These are phyloP conservation scores for Aspergillus aculeatinus DNA, from an alignment of 2,329 filamentous ascomycete species.

Conservation along the genomic window DNA sequence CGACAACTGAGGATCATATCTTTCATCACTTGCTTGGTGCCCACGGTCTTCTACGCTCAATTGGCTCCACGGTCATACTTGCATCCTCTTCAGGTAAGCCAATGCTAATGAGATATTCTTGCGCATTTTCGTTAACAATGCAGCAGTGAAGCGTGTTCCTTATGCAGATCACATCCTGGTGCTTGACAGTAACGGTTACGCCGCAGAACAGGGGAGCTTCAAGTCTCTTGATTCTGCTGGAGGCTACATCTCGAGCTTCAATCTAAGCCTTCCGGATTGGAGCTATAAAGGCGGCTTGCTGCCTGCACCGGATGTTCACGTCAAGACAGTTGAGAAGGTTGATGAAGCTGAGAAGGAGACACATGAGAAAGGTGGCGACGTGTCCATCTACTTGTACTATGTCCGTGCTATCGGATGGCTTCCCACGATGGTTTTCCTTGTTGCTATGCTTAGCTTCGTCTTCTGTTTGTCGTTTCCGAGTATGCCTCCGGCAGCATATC, in stretches of 20 bases:
- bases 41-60: constrained; percentile 47
- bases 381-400: constrained; percentile 45
- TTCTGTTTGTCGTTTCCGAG: constrained; percentile 45
- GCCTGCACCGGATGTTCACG: constrained; percentile 5
- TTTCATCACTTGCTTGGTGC: constrained; percentile 49
- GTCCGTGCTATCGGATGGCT: constrained; percentile 39
- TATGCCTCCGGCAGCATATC: constrained; percentile 14
- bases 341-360: constrained; percentile 27
- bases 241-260: constrained; percentile 45
- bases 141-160: constrained; percentile 39
- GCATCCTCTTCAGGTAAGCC: constrained; percentile 37
- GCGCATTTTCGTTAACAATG: neutral
- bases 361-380: constrained; percentile 41
- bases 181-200: constrained; percentile 38
- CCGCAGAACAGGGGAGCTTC: constrained; percentile 46
- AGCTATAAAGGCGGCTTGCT: constrained; percentile 22
- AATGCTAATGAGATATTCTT: neutral
- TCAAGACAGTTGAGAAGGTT: constrained; percentile 9
- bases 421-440: constrained; percentile 35
- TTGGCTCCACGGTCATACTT: constrained; percentile 41
- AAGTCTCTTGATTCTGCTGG: constrained; percentile 34
- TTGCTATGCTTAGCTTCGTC: constrained; percentile 39
- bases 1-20: constrained; percentile 50
- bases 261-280: constrained; percentile 34
- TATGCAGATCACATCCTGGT: constrained; percentile 46